A percentile compares a stretch with the other conserved stretches of the same genome.
Evolutionary conservation across 805 yeast species (phyloP).

Genomic region (Monosporozyma servazzii): DNA sequence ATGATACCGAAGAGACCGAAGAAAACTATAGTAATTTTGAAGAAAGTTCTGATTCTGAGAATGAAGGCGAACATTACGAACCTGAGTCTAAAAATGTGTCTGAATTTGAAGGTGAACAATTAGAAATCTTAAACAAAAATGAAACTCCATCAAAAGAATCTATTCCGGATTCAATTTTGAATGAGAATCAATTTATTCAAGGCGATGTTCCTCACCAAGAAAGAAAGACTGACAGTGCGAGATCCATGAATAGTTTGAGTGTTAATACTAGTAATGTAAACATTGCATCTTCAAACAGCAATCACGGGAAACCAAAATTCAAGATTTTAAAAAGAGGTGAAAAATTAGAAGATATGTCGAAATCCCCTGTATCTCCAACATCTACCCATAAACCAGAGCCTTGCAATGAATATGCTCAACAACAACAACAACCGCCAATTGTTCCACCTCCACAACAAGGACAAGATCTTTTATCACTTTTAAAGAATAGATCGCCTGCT

Average conservation of each 20-base stretch:
- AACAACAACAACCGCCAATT: not conserved
- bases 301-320: constrained; percentile 24
- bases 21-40: constrained; percentile 2
- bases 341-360: constrained; percentile 14
- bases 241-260: constrained; percentile 7
- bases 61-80: constrained; percentile 1
- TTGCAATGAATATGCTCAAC: not conserved
- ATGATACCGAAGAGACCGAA: not conserved
- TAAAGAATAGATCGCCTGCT: constrained; percentile 1
- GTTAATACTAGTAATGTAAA: not conserved
- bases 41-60: not conserved
- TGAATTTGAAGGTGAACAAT: constrained; percentile 5
- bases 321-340: constrained; percentile 33
- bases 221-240: constrained; percentile 10
- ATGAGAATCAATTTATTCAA: constrained; percentile 10
- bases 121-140: constrained; percentile 10
- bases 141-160: constrained; percentile 1
- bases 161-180: constrained; percentile 5
- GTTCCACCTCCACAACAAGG: not conserved
- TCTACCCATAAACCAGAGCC: not conserved
- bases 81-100: not conserved
- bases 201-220: constrained; percentile 20
- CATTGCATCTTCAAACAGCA: not conserved
- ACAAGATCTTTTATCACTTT: constrained; percentile 5
- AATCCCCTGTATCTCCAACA: not conserved